phyloP scores from a whole-genome alignment of 768 basidiomycete species.

The Mycena rosella region DNA sequence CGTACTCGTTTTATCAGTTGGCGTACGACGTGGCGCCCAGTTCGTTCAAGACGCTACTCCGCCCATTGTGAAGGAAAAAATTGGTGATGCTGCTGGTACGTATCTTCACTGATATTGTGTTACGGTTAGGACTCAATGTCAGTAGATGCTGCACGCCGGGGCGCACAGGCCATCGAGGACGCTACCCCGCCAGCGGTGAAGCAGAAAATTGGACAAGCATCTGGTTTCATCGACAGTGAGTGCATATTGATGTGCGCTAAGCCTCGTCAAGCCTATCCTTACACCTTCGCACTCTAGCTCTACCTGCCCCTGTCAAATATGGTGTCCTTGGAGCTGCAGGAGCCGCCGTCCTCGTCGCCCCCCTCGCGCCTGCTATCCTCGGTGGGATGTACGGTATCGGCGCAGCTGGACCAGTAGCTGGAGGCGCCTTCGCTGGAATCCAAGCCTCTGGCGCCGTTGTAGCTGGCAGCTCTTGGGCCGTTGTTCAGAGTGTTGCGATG shows the following conservation, averaged over 20 bases:
- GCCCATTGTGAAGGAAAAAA: too few species aligned
- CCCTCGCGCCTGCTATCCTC: slow-evolving; percentile 18
- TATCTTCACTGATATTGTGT: slow-evolving; percentile 6
- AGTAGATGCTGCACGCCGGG: not conserved
- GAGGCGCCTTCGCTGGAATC: slow-evolving; percentile 17
- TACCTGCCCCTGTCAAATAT: slow-evolving; percentile 21
- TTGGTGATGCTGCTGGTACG: too few species aligned
- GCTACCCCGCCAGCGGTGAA: slow-evolving; percentile 18
- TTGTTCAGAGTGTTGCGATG: slow-evolving; percentile 24
- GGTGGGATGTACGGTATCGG: slow-evolving; percentile 19
- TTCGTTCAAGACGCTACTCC: too few species aligned
- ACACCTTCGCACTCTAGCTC: slow-evolving; percentile 15
- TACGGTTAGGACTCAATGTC: slow-evolving; percentile 12
- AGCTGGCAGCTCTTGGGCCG: slow-evolving; percentile 24
- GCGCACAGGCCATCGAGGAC: slow-evolving; percentile 8
- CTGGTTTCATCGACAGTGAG: slow-evolving; percentile 23
- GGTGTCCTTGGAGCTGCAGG: slow-evolving; percentile 16
- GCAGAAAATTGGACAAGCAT: slow-evolving; percentile 16
- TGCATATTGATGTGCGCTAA: slow-evolving; percentile 11
- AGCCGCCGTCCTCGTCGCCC: slow-evolving; percentile 20
- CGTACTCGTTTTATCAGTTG: too few species aligned
- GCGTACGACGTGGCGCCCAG: too few species aligned
- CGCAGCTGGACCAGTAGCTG: slow-evolving; percentile 23
- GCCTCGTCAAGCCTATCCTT: slow-evolving; percentile 15
- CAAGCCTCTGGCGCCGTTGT: slow-evolving; percentile 19